phyloP scores from a whole-genome alignment of 257 asterid species.

The Solanum lycopersicoides region DNA sequence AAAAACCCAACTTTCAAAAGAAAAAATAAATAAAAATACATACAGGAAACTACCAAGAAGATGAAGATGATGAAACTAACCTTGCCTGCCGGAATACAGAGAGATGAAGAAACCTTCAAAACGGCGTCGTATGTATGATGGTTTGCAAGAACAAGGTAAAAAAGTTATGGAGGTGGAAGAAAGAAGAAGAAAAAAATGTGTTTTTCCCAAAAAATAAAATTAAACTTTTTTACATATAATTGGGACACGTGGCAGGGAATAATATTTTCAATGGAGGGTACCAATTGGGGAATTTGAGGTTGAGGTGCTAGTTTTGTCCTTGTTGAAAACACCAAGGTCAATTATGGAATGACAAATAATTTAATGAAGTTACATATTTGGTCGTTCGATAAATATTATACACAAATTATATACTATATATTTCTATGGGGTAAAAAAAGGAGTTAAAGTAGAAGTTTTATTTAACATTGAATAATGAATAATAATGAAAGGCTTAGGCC shows the following conservation, averaged over 20 bases:
- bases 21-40: neutral
- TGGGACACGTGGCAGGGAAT: neutral
- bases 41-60: neutral
- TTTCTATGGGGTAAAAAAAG: neutral
- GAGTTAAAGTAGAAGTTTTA: neutral
- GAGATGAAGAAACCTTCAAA: neutral
- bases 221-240: neutral
- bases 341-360: neutral
- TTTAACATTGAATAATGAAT: neutral
- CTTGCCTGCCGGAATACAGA: neutral
- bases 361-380: neutral
- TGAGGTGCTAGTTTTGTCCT: neutral
- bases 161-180: neutral
- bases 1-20: neutral
- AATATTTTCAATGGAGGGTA: neutral
- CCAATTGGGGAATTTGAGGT: neutral
- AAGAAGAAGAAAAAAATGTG: neutral
- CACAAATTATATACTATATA: neutral
- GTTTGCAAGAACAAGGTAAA: neutral
- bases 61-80: neutral
- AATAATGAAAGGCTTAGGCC: neutral
- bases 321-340: neutral
- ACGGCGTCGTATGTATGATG: neutral
- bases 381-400: neutral
- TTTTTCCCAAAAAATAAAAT: neutral